Percentiles rank a stretch among this genome's conserved stretches.
Evolutionary conservation across 2,329 filamentous ascomycete species (phyloP).

Genomic region (Colletotrichum viniferum): DNA sequence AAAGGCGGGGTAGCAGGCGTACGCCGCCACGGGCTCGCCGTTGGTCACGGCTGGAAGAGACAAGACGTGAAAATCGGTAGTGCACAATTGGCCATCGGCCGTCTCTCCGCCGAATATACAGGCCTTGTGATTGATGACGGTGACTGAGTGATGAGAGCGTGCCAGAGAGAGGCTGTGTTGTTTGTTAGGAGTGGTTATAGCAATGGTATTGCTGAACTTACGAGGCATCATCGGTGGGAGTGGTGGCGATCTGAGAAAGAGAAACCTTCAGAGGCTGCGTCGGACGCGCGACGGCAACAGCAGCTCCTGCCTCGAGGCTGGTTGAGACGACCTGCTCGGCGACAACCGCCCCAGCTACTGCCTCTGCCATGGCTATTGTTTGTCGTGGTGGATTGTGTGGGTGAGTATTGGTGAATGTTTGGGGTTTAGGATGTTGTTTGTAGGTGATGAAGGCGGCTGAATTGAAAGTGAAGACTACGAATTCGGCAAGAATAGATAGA

Average conservation of each 20-base stretch:
- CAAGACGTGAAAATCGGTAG: slow-evolving; percentile 56
- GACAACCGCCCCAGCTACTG: slow-evolving; percentile 39
- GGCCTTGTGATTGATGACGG: slow-evolving; percentile 55
- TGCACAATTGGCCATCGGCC: slow-evolving; percentile 42
- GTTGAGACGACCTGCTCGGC: slow-evolving; percentile 46
- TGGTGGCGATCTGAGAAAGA: slow-evolving; percentile 49
- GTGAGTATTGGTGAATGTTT: background rate
- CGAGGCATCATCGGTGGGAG: slow-evolving; percentile 30
- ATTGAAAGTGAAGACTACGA: background rate
- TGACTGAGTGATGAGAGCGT: slow-evolving; percentile 55
- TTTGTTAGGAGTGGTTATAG: background rate
- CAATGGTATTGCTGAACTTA: slow-evolving; percentile 19
- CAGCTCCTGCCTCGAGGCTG: slow-evolving; percentile 41
- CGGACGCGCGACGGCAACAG: slow-evolving; percentile 52
- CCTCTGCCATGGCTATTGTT: slow-evolving; percentile 37
- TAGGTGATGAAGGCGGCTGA: background rate
- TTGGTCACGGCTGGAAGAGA: slow-evolving; percentile 49
- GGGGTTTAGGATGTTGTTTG: background rate
- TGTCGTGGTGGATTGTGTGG: background rate
- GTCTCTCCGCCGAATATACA: slow-evolving; percentile 60
- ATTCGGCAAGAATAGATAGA: background rate
- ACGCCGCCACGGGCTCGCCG: slow-evolving; percentile 26
- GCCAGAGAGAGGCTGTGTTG: slow-evolving; percentile 39
- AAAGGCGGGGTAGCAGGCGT: slow-evolving; percentile 36
- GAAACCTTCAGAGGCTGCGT: slow-evolving; percentile 56